Conservation (phyloP, 306 rosid species). For the Pterocarpus macrocarpus region DNA sequence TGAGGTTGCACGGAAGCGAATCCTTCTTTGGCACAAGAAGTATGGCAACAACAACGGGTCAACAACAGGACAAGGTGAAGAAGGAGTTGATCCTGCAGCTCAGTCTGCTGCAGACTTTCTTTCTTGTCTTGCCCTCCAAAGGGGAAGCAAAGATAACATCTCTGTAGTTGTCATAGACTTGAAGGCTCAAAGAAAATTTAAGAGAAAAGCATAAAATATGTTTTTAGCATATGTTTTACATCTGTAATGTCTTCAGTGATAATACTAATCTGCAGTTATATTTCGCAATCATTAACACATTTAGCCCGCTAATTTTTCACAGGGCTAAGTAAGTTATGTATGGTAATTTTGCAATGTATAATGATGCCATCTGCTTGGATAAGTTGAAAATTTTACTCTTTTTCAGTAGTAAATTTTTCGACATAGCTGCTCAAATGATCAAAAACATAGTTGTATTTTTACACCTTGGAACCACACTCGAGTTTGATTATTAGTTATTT, state of each 20-base stretch:
- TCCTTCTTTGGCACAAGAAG: conserved; percentile 86
- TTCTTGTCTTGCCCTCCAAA: conserved; percentile 71
- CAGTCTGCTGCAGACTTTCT: conserved; percentile 86
- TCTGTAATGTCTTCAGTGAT: conserved; percentile 36
- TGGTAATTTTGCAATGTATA: conserved; percentile 32
- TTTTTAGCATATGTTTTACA: conserved; percentile 19
- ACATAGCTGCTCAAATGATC: conserved; percentile 28
- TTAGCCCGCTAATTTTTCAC: conserved; percentile 57
- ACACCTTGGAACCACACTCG: not conserved
- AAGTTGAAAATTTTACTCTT: not conserved
- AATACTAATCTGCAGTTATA: conserved; percentile 24
- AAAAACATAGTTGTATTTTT: not conserved
- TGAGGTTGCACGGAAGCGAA: conserved; percentile 73
- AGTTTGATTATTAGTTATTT: not conserved
- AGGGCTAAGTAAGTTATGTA: conserved; percentile 56
- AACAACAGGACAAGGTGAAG: conserved; percentile 41
- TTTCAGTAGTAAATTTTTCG: not conserved
- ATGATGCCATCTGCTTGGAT: conserved; percentile 27
- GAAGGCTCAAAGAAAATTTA: conserved; percentile 78
- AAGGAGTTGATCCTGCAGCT: conserved; percentile 75
- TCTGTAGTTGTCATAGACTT: conserved; percentile 81
- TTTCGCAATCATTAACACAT: conserved; percentile 43
- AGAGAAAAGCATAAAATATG: conserved; percentile 54
- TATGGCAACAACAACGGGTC: conserved; percentile 48
- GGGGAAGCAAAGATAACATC: conserved; percentile 87